These are phyloP conservation scores for Eucalyptus erythrocorys DNA, from an alignment of 345 rosid species.

Conservation along the genomic window DNA sequence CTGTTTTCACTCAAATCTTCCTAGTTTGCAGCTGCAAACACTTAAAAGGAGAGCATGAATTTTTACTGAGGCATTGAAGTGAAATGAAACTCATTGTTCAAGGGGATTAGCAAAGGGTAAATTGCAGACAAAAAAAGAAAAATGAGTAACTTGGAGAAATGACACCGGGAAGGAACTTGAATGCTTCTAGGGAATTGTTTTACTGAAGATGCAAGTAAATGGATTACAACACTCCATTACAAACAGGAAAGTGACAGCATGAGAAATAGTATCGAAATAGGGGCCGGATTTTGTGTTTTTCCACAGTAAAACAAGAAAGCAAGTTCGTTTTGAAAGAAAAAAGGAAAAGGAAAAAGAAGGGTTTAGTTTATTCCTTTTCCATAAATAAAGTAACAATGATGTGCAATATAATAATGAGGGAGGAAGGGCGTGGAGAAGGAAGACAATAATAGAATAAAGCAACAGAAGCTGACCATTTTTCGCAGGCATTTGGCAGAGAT, in stretches of 20 bases:
- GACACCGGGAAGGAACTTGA: background rate
- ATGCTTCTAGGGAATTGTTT: background rate
- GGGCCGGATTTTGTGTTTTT: background rate
- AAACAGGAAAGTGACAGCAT: background rate
- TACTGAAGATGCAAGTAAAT: background rate
- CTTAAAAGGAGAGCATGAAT: background rate
- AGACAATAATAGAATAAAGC: background rate
- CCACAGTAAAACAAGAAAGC: background rate
- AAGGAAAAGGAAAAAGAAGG: background rate
- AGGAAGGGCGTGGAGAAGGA: background rate
- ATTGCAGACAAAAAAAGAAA: background rate
- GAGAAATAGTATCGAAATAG: background rate
- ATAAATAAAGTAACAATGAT: background rate
- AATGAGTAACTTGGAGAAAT: background rate
- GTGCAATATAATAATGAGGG: background rate
- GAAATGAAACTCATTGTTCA: background rate
- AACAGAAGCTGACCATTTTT: constrained; percentile 4
- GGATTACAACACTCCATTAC: background rate
- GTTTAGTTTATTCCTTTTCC: background rate
- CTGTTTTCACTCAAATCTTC: background rate
- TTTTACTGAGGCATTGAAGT: background rate
- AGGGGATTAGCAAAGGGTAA: background rate
- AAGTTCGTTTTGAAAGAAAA: background rate
- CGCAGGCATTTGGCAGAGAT: constrained; percentile 6
- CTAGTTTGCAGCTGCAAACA: background rate